Evolutionary conservation across 331 rosid genomes (phyloP), one percentile per base, ranked within the genome.

Genomic region (Spiraea crenata): DNA sequence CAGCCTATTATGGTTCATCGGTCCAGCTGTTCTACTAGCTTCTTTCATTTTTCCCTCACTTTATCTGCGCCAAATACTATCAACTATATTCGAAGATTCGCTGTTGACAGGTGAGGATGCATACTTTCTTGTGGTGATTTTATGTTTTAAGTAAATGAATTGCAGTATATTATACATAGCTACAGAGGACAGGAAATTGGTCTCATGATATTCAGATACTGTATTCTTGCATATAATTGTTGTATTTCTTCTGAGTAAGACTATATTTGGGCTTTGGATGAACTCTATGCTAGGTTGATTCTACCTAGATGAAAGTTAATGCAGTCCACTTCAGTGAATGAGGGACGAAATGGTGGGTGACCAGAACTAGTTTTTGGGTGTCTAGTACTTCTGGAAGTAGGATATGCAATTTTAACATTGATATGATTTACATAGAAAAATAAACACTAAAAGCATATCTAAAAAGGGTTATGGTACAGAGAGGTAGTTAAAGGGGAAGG

Each of bases 1-100:
- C 84, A 86, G 69, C 82, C 63, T 89, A 49, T 79, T 95, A 46
- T 95, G 97, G 97, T 84, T 91, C 71, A 41, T 83, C 9, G 97
- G 97, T 67, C 99, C 99, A 37, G 84, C 96, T 19, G 83, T 95
- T 70, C 97, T 95, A 12, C 93, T 95, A 58, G 90, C 97, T 69
- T 95, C 99, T 57, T 95, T 95, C 85, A 82, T 95, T 77, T 89
- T 91, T 76, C 99, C 99, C 19, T 91, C 99, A 2, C 95, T 91
- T 17, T 91, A 95, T 82, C 69, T 95, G 76, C 95, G 97, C 49
- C 85, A 80, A 88, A 67, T 89, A 50, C 88, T 95, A 35, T 89
- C 95, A 58, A 75, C 84, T 68, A 52, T 95, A 71, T 95, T 89
- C 79, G 99, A 91, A 88, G 99, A 91, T 84, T 95, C 99, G 39